Conservation (phyloP, 352 stramenopile species). For the Pythium folliculosum region DNA sequence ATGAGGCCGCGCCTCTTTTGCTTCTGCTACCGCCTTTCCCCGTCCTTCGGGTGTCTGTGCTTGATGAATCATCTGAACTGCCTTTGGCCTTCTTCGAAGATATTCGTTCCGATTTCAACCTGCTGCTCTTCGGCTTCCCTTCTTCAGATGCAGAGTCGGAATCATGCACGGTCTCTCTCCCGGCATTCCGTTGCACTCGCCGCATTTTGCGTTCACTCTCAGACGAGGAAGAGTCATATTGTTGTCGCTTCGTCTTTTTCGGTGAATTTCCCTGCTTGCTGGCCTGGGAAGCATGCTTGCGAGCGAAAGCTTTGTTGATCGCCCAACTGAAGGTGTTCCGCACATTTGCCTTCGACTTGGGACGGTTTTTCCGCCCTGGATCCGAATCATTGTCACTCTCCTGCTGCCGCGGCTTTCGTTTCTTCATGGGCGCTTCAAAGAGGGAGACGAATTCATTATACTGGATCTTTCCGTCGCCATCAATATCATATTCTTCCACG, state of each 20-base stretch:
- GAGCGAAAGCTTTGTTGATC: constrained; percentile 66
- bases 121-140: not conserved
- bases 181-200: not conserved
- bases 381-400: constrained; percentile 11
- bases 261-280: constrained; percentile 13
- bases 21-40: not conserved
- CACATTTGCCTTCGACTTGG: constrained; percentile 48
- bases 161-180: not conserved
- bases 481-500: constrained; percentile 61
- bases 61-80: not conserved
- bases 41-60: not conserved
- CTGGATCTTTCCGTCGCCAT: constrained; percentile 63
- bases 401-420: constrained; percentile 14
- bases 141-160: constrained; percentile 7
- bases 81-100: not conserved
- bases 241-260: constrained; percentile 2
- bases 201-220: not conserved
- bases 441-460: constrained; percentile 61
- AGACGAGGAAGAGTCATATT: constrained; percentile 22
- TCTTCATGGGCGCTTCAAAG: constrained; percentile 32
- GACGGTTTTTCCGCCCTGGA: constrained; percentile 2
- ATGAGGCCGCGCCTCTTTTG: not conserved
- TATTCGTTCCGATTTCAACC: not conserved
- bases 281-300: constrained; percentile 42
- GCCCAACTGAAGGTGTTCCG: constrained; percentile 76